Percentiles rank a stretch among this genome's conserved stretches.
These are phyloP conservation scores for Nymphaea thermarum DNA, from an alignment of 164 flowering plant species.

Conservation along the genomic window DNA sequence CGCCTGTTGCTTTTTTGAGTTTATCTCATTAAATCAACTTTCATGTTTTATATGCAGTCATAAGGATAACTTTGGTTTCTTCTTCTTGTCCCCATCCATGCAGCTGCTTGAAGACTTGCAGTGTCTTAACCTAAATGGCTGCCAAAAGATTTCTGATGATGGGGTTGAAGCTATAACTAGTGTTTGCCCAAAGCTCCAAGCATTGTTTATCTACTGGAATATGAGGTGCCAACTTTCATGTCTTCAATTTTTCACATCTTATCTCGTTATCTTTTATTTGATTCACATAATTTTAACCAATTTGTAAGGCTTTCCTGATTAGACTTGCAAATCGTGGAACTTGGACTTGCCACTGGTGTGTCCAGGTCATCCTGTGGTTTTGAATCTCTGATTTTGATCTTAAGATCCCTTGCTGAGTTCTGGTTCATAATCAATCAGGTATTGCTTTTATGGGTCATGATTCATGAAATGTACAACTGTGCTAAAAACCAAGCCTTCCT, in stretches of 20 bases:
- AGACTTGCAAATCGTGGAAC: background rate
- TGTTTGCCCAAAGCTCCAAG: constrained; percentile 48
- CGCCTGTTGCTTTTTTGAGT: too few species aligned
- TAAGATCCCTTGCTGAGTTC: too few species aligned
- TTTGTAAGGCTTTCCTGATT: background rate
- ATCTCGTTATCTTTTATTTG: background rate
- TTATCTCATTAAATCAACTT: too few species aligned
- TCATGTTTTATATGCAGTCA: too few species aligned
- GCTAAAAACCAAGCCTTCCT: too few species aligned
- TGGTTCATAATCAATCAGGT: too few species aligned
- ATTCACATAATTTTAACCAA: background rate
- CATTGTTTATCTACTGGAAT: constrained; percentile 87
- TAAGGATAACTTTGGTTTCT: too few species aligned
- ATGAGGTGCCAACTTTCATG: constrained; percentile 46
- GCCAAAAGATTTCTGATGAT: constrained; percentile 82
- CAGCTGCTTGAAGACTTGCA: constrained; percentile 44
- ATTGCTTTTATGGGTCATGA: too few species aligned
- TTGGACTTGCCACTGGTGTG: background rate
- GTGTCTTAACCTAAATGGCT: constrained; percentile 68
- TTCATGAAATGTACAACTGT: too few species aligned
- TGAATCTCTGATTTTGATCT: too few species aligned
- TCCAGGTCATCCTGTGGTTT: background rate
- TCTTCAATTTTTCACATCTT: background rate
- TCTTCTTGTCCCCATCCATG: too few species aligned
- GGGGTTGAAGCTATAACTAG: constrained; percentile 64